Evolutionary conservation across 257 asterid genomes (phyloP), one percentile per base, ranked within the genome.

Genomic region (Parsonsia alboflavescens): DNA sequence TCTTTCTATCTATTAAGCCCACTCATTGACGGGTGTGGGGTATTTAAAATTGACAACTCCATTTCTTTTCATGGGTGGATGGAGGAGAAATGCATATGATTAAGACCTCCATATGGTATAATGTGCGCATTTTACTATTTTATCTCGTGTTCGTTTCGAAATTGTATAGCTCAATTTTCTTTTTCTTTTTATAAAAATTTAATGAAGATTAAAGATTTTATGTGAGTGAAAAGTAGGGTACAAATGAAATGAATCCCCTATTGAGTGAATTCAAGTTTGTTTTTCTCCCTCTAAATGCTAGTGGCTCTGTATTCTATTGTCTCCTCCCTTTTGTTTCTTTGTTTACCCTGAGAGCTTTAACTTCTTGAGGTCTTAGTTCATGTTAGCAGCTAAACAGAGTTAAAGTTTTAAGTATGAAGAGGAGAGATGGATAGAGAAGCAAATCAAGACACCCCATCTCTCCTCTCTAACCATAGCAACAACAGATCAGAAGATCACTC

Each of bases 381-480:
- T 80, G 87, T 81, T 86, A 82, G 87, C 84, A 80, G 87, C 85
- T 78, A 77, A 75, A 73, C 56, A 73, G 63, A 46, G 58, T 58
- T 45, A 64, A 70, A 68, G 53, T 16, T 12, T 73, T 62, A 33
- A 44, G 71, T 15, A 46, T 73, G 79, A 33, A 33, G 39, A 75
- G 82, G 80, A 80, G 86, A 84, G 86, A 89, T 90, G 97, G 93
- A 88, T 72, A 84, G 74, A 72, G 72, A 80, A 81, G 62, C 75
- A 44, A 88, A 78, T 62, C 78, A 77, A 61, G 78, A 80, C 36
- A 77, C 48, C 53, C 75, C 85, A 70, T 80, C 90, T 82, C 89
- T 83, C 82, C 82, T 75, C 80, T 82, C 86, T 41, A 79, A 73
- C 50, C 78, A 68, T 76, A 80, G 70, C 59, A 58, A 10, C 52